Percentiles rank a stretch among this genome's conserved stretches.
Evolutionary conservation across 176 grass and related monocot genomes (phyloP).

Genomic region (Urochloa ruziziensis): DNA sequence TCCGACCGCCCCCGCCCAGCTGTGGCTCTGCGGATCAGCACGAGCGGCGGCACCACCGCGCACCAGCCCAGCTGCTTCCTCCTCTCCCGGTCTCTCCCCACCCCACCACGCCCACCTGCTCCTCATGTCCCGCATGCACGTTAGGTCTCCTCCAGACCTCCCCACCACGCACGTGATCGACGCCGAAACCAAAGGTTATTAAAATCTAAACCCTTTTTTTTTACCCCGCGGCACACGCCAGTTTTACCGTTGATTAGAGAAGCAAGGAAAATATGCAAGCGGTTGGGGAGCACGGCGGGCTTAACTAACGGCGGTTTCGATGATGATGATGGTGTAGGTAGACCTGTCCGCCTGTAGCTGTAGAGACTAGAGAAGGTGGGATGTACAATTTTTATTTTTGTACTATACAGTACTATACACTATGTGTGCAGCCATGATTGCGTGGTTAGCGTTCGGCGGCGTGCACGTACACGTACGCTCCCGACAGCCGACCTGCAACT

Average conservation of each 20-base stretch:
- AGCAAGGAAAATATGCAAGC: background rate
- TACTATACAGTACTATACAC: background rate
- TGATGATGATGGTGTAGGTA: background rate
- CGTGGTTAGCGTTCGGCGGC: background rate
- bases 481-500: constrained; percentile 15
- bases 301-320: background rate
- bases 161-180: background rate
- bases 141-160: too few species aligned
- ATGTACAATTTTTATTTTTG: too few species aligned
- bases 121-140: background rate
- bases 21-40: constrained; percentile 21
- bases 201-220: background rate
- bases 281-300: background rate
- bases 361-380: too few species aligned
- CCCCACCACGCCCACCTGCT: background rate
- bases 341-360: too few species aligned
- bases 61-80: background rate
- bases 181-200: background rate
- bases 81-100: background rate
- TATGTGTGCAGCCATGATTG: background rate
- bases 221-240: background rate
- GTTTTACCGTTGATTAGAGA: background rate
- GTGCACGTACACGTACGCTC: background rate
- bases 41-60: background rate
- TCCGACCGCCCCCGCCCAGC: background rate